A percentile compares a stretch with the other conserved stretches of the same genome.
These are phyloP conservation scores for Prosopis cineraria DNA, from an alignment of 306 rosid species.

Conservation along the genomic window DNA sequence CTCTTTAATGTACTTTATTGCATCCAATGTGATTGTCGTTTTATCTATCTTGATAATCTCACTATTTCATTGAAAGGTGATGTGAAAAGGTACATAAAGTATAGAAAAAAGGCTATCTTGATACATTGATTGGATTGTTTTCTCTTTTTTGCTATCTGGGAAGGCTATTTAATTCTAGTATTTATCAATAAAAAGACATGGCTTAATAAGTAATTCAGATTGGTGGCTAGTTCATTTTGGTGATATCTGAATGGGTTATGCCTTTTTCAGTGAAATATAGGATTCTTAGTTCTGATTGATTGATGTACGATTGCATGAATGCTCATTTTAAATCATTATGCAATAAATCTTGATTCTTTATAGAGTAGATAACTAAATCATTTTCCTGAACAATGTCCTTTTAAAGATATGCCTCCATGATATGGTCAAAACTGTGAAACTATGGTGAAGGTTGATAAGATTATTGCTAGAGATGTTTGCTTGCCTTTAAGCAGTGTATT, in stretches of 20 bases:
- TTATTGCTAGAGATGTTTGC: neutral
- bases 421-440: neutral
- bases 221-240: neutral
- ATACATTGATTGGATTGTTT: neutral
- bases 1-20: slow-evolving; percentile 71
- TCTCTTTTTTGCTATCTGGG: too few relatives aligned
- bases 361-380: neutral
- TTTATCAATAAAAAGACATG: neutral
- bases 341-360: neutral
- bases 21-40: slow-evolving; percentile 73
- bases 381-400: neutral
- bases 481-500: neutral
- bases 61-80: neutral
- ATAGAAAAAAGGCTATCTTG: neutral
- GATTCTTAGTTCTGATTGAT: neutral
- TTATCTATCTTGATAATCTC: too few relatives aligned
- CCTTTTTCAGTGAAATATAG: neutral
- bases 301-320: neutral
- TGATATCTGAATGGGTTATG: neutral
- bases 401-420: neutral
- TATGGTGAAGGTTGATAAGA: neutral
- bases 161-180: neutral
- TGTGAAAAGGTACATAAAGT: neutral
- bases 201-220: neutral
- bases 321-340: neutral